A percentile compares a stretch with the other conserved stretches of the same genome.
phyloP scores from a whole-genome alignment of 1,139 yeast genomes.

The Nakaseomyces kungkrabaensis region DNA sequence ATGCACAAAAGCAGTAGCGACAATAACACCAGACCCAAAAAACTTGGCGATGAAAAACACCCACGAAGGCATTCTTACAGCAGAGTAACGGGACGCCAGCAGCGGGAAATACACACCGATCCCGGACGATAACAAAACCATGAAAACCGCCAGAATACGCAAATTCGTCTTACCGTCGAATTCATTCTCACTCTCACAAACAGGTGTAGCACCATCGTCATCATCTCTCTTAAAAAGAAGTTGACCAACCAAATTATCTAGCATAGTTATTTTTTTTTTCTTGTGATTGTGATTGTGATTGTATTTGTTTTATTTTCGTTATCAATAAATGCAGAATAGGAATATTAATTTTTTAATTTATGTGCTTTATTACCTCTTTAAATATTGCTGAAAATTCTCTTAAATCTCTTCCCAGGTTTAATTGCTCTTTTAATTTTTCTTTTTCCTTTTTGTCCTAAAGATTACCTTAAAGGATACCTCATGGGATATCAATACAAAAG shows the following conservation, averaged over 20 bases:
- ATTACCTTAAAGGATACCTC: neutral
- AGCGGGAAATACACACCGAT: constrained; percentile 55
- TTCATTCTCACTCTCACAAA: constrained; percentile 18
- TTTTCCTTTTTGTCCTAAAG: neutral
- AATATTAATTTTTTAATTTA: too few relatives aligned
- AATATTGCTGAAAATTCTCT: neutral
- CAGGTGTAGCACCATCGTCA: neutral
- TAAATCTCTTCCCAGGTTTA: neutral
- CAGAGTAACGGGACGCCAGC: constrained; percentile 44
- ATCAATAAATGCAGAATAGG: too few relatives aligned
- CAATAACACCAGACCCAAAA: constrained; percentile 88
- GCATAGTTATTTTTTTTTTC: neutral
- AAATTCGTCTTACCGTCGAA: constrained; percentile 38
- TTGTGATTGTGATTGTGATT: neutral
- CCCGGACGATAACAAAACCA: constrained; percentile 45
- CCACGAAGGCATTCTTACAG: constrained; percentile 45
- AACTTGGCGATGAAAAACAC: constrained; percentile 62
- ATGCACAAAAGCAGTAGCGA: constrained; percentile 84
- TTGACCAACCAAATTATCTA: neutral
- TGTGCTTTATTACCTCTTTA: too few relatives aligned
- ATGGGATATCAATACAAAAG: neutral
- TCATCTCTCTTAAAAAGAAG: neutral
- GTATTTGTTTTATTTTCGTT: neutral
- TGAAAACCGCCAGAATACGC: constrained; percentile 55
- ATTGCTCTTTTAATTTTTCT: neutral